Percentiles rank a stretch among this genome's conserved stretches.
These are phyloP conservation scores for Cercospora canescens DNA, from an alignment of 2,329 filamentous ascomycete species.

Conservation along the genomic window DNA sequence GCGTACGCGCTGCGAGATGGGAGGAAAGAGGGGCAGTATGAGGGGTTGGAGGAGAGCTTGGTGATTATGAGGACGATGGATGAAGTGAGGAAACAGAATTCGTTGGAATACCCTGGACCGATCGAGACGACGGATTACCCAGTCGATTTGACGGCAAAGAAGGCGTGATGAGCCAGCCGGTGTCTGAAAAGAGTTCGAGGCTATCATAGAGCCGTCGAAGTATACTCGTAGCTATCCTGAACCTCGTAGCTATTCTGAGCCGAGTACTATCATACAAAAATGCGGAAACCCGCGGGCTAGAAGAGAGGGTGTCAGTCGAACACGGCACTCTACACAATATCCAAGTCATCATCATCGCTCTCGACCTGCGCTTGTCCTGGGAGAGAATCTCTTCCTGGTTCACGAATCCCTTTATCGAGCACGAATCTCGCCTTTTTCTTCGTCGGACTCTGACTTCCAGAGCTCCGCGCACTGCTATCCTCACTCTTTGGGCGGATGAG, in stretches of 20 bases:
- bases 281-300: background rate
- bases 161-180: background rate
- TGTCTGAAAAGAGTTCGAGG: background rate
- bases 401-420: conserved; percentile 49
- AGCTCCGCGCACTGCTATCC: conserved; percentile 24
- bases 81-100: conserved; percentile 64
- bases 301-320: background rate
- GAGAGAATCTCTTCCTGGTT: conserved; percentile 51
- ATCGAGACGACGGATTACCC: conserved; percentile 64
- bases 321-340: conserved; percentile 42
- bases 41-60: conserved; percentile 75
- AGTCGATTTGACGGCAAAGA: conserved; percentile 37
- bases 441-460: conserved; percentile 38
- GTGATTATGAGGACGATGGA: conserved; percentile 83
- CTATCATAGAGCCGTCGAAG: background rate
- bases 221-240: background rate
- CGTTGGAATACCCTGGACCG: conserved; percentile 62
- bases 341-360: conserved; percentile 49
- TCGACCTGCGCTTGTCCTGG: conserved; percentile 35
- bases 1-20: conserved; percentile 75
- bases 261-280: conserved; percentile 3
- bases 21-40: conserved; percentile 68
- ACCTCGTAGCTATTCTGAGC: background rate
- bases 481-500: conserved; percentile 24
- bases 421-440: conserved; percentile 53